Evolutionary conservation across 495 filamentous ascomycete genomes (phyloP).

Genomic region (Pseudomonodictys pantanalensis): DNA sequence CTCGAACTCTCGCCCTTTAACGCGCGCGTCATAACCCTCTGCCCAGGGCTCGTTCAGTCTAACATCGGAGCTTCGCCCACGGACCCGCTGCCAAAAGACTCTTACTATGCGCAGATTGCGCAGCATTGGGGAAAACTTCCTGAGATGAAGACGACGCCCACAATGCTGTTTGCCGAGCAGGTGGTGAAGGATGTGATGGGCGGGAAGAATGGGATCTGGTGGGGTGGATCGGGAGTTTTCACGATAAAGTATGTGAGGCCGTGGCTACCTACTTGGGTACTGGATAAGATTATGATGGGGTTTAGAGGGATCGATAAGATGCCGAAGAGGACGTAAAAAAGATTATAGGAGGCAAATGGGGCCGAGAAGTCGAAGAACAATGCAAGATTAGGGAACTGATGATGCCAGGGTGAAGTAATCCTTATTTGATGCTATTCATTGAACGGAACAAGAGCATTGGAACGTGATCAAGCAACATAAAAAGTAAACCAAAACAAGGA

Average conservation of each 20-base stretch:
- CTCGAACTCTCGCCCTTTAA: slow-evolving; percentile 54
- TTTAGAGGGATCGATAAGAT: too few relatives aligned
- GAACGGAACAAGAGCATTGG: too few relatives aligned
- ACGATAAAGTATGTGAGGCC: background rate
- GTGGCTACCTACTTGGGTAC: background rate
- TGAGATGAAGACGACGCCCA: background rate
- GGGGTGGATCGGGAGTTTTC: background rate
- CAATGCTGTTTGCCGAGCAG: background rate
- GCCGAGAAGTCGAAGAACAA: too few relatives aligned
- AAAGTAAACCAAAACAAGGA: too few relatives aligned
- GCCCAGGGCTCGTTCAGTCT: slow-evolving; percentile 42
- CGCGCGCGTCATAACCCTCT: slow-evolving; percentile 45
- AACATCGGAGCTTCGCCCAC: slow-evolving; percentile 26
- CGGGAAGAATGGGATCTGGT: background rate
- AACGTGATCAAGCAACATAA: too few relatives aligned
- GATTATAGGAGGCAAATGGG: too few relatives aligned
- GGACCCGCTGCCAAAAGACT: background rate
- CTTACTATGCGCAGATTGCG: background rate
- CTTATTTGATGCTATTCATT: too few relatives aligned
- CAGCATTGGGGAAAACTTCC: background rate
- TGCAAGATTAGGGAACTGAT: too few relatives aligned
- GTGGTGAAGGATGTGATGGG: slow-evolving; percentile 1
- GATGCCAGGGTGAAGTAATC: too few relatives aligned
- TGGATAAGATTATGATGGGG: background rate
- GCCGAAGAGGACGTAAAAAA: too few relatives aligned